Base-by-base conservation (phyloP, 441 rosid species). In the Sinapis alba region DNA sequence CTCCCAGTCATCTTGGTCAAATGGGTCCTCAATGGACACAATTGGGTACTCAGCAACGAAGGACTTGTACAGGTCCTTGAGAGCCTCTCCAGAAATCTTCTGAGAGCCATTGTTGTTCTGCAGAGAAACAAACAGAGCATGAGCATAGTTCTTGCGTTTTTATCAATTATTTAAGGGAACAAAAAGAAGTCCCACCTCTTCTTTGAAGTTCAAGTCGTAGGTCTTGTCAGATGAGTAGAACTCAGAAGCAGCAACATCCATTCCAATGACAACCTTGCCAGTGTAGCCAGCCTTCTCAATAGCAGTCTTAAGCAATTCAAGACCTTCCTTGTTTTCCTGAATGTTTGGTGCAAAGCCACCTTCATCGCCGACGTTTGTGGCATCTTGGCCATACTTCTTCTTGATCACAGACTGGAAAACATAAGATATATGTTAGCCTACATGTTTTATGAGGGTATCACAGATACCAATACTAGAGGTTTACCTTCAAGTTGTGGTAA, bases 301-400 rank as follows among this genome's bases (percentile, higher is more conserved):
- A 69, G 98, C 98, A 41, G 87, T 87, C 81, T 96, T 93, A 27
- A 96, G 91, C 81, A 96, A 78, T 80, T 96, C 98, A 41, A 96
- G 91, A 45, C 99, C 99, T 84, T 96, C 99, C 86, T 93, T 89
- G 88, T 96, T 96, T 76, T 93, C 99, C 94, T 96, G 99, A 81
- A 95, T 95, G 72, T 92, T 95, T 43, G 99, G 99, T 62, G 99
- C 99, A 30, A 94, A 94, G 62, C 99, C 99, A 72, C 97, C 98
- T 80, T 92, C 98, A 74, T 92, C 98, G 68, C 98, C 98, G 9
- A 92, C 96, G 75, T 92, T 90, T 47, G 93, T 90, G 19, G 98
- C 96, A 78, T 92, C 98, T 78, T 94, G 98, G 5, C 99, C 98
- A 3, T 94, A 94, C 83, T 92, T 94, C 92, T 94, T 94, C 80